Base-by-base conservation (phyloP, 345 rosid species). In the Populus nigra region DNA sequence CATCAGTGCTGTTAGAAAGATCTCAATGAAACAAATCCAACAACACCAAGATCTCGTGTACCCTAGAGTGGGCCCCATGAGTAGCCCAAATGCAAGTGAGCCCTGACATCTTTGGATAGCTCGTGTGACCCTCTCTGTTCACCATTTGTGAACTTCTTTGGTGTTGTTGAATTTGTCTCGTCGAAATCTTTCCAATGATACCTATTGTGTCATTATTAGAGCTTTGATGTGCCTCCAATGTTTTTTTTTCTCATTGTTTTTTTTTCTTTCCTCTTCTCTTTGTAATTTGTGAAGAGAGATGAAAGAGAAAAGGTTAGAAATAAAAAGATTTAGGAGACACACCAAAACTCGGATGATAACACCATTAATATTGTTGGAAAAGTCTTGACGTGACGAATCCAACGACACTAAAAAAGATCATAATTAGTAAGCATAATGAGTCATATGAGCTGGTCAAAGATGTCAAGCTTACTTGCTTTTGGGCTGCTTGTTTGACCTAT, bases 71-170 rank as follows among this genome's bases (percentile, higher is more conserved):
- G 5, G 0, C 5, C 5, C 0, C 2, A 31, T 0, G 4, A 31
- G 4, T 3, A 4, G 0, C 0, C 0, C 5, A 33, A 33, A 33
- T 0, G 4, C 5, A 33, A 33, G 0, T 33, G 1, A 33, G 1
- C 1, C 1, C 36, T 33, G 4, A 33, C 0, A 33, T 0, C 0
- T 33, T 33, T 33, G 5, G 4, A 33, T 33, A 1, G 0, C 5
- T 33, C 0, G 0, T 33, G 5, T 33, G 5, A 0, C 5, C 5
- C 4, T 0, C 5, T 5, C 0, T 0, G 1, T 33, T 33, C 4
- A 33, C 0, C 0, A 0, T 33, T 4, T 33, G 1, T 33, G 5
- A 33, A 33, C 0, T 33, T 33, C 0, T 33, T 33, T 33, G 4
- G 0, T 33, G 5, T 33, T 3, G 0, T 33, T 33, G 5, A 33